phyloP scores from a whole-genome alignment of 2,329 filamentous ascomycete species.

The Cordyceps cateniannulata region DNA sequence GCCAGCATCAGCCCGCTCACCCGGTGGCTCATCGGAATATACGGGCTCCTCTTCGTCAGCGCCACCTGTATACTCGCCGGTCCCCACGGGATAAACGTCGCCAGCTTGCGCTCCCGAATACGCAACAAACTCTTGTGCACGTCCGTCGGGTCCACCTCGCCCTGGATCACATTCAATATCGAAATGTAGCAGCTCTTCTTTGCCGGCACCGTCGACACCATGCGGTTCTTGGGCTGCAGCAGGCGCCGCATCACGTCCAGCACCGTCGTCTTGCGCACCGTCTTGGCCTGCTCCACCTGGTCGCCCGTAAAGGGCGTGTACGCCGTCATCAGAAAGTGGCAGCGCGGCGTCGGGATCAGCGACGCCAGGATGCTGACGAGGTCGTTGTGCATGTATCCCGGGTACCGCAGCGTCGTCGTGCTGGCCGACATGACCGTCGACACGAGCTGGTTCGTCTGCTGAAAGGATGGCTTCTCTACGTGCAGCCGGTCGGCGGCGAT shows the following conservation, averaged over 20 bases:
- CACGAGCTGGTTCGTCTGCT: constrained; percentile 94
- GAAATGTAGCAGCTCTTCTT: constrained; percentile 99
- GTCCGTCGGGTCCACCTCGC: constrained; percentile 95
- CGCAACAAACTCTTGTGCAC: constrained; percentile 96
- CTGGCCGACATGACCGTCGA: constrained; percentile 98
- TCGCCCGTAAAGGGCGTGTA: constrained; percentile 98
- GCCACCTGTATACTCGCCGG: constrained; percentile 97
- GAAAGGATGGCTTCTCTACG: constrained; percentile 90
- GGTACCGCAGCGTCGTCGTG: constrained; percentile 92
- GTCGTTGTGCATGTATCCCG: constrained; percentile 99
- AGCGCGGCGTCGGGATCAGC: constrained; percentile 90
- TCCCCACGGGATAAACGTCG: constrained; percentile 97
- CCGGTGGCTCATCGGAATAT: constrained; percentile 87
- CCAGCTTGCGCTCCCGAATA: constrained; percentile 87
- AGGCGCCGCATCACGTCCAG: constrained; percentile 94
- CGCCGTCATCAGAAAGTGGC: constrained; percentile 96
- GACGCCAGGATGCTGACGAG: constrained; percentile 94
- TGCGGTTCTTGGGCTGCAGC: constrained; percentile 96
- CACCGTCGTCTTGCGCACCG: constrained; percentile 95
- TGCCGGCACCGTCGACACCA: constrained; percentile 92
- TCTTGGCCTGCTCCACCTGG: constrained; percentile 94
- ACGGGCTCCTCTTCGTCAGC: constrained; percentile 91
- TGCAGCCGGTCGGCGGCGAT: constrained; percentile 94
- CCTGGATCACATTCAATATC: constrained; percentile 97
- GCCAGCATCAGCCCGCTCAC: constrained; percentile 96